Conservation (phyloP, 768 basidiomycete genomes). For the Gloeophyllum trabeum region DNA sequence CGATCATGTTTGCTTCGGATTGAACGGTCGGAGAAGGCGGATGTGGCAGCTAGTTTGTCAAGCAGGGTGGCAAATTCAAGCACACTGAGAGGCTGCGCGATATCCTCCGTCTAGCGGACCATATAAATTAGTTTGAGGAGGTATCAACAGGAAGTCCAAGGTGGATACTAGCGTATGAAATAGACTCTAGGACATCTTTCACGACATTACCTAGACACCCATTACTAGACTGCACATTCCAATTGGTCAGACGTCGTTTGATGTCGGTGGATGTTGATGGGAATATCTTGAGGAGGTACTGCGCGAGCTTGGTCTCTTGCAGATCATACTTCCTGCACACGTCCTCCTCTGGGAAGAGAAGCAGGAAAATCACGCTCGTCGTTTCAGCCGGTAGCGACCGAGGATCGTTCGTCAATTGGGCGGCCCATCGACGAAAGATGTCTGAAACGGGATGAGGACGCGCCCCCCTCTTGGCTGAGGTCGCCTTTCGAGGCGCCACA, state of each 20-base stretch:
- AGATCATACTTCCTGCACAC: conserved; percentile 57
- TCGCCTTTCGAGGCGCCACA: too few species aligned
- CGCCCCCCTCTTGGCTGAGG: background rate
- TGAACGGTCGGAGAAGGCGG: conserved; percentile 42
- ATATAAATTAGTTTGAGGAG: too few species aligned
- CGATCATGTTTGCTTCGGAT: conserved; percentile 25
- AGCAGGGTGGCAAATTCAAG: conserved; percentile 54
- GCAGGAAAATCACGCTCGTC: conserved; percentile 49
- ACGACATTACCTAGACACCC: conserved; percentile 72
- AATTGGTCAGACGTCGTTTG: conserved; percentile 18
- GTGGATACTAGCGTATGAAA: background rate
- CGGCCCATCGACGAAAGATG: conserved; percentile 34
- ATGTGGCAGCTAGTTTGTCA: conserved; percentile 63
- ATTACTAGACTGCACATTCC: conserved; percentile 29
- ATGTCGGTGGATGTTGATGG: conserved; percentile 14
- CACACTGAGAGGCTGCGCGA: conserved; percentile 28
- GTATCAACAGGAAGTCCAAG: background rate
- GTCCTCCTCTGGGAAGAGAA: conserved; percentile 85
- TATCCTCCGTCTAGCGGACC: conserved; percentile 17
- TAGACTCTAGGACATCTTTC: conserved; percentile 28
- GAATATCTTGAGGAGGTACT: conserved; percentile 35
- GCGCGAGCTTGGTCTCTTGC: conserved; percentile 51
- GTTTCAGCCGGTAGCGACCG: conserved; percentile 40
- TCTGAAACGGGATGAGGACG: conserved; percentile 22
- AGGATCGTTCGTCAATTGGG: conserved; percentile 27